These are phyloP conservation scores for Tephrocybe sp. DNA, from an alignment of 768 basidiomycete species.

Conservation along the genomic window DNA sequence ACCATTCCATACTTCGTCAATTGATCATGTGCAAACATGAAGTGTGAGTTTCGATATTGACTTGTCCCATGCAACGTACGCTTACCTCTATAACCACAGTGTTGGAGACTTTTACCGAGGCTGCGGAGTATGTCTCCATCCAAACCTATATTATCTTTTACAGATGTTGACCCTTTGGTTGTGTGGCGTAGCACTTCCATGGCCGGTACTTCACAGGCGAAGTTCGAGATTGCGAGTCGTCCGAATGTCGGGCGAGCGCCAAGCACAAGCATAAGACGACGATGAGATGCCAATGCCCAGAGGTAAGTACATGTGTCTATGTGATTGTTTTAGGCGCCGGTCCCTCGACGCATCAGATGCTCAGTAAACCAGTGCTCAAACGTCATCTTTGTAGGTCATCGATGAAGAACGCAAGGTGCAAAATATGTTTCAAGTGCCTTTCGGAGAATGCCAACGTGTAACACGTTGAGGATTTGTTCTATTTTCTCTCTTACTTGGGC, in stretches of 20 bases:
- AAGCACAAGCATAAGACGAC: constrained; percentile 45
- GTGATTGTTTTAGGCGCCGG: background rate
- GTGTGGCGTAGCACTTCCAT: constrained; percentile 43
- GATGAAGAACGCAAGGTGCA: constrained; percentile 42
- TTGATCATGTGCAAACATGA: constrained; percentile 37
- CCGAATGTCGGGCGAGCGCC: constrained; percentile 37
- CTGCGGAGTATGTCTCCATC: constrained; percentile 39
- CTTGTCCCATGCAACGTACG: background rate
- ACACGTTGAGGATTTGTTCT: constrained; percentile 26
- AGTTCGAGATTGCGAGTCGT: constrained; percentile 37
- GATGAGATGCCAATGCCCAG: constrained; percentile 39
- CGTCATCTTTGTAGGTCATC: constrained; percentile 30
- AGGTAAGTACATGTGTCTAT: constrained; percentile 27
- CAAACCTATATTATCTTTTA: background rate
- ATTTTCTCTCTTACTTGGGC: constrained; percentile 7
- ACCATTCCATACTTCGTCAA: no score
- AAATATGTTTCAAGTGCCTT: constrained; percentile 47
- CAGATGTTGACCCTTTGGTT: no score
- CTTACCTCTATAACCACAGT: constrained; percentile 23
- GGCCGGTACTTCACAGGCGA: constrained; percentile 49
- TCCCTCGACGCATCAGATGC: background rate
- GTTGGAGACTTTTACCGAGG: constrained; percentile 51
- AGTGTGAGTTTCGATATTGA: constrained; percentile 26
- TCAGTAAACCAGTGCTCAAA: background rate
- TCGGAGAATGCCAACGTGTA: constrained; percentile 39